Evolutionary conservation across 2,329 filamentous ascomycete species (phyloP).

Genomic region (Fusarium neocosmosporiellum): DNA sequence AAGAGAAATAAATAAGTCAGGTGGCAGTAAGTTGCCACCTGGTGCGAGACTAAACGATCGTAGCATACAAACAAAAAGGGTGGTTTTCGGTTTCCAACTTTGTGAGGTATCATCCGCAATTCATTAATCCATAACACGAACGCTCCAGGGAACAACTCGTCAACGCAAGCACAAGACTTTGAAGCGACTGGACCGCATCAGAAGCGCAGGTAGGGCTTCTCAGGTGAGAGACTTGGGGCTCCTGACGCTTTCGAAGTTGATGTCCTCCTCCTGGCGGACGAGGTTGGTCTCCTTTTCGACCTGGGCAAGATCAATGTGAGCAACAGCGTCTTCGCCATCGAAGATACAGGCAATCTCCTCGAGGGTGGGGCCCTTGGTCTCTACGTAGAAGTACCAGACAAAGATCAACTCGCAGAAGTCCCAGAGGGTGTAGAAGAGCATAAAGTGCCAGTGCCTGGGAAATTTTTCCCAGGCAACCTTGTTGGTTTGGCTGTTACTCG

Average conservation of each 20-base stretch:
- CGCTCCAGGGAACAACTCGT: neutral
- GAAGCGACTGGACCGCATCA: neutral
- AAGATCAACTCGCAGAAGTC: conserved; percentile 69
- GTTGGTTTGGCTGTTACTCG: conserved; percentile 66
- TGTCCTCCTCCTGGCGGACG: conserved; percentile 40
- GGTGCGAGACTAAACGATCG: conserved; percentile 5
- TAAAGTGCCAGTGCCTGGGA: conserved; percentile 72
- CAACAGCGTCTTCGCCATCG: conserved; percentile 71
- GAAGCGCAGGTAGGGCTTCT: neutral
- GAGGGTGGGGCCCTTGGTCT: conserved; percentile 77
- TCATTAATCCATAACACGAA: conserved; percentile 24
- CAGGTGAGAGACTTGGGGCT: conserved; percentile 32
- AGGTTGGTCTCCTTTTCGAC: conserved; percentile 63
- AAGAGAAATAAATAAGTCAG: conserved; percentile 1
- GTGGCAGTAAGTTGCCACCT: neutral
- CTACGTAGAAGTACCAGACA: conserved; percentile 74
- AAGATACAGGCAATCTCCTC: conserved; percentile 73
- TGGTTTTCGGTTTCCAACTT: conserved; percentile 8
- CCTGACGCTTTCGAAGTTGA: conserved; percentile 12
- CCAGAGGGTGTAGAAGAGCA: conserved; percentile 74
- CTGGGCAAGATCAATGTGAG: conserved; percentile 64
- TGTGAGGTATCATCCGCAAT: conserved; percentile 7
- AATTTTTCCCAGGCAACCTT: conserved; percentile 71
- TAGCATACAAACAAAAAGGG: neutral
- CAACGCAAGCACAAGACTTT: neutral